These are phyloP conservation scores for Chlamydomonas incerta DNA, from an alignment of 139 green algal genomes.

Conservation along the genomic window DNA sequence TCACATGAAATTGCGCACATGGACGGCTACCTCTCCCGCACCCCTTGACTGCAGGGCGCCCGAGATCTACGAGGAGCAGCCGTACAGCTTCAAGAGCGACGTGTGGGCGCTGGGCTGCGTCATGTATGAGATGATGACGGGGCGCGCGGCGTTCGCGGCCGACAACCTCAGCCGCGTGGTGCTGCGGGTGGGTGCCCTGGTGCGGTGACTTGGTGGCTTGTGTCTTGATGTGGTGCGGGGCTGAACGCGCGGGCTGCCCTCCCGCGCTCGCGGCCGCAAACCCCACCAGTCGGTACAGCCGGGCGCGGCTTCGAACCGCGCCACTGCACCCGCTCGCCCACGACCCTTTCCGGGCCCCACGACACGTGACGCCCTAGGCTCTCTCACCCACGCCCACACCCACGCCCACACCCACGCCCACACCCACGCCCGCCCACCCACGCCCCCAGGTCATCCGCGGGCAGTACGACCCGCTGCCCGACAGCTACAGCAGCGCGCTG, in stretches of 20 bases:
- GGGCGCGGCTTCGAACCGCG: too few species aligned
- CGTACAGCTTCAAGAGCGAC: conserved; percentile 61
- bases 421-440: background rate
- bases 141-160: conserved; percentile 53
- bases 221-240: too few species aligned
- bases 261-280: too few species aligned
- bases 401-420: too few species aligned
- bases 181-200: conserved; percentile 48
- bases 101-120: conserved; percentile 69
- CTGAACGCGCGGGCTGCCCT: too few species aligned
- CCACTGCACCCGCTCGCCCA: too few species aligned
- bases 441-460: conserved; percentile 47
- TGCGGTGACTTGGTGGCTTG: too few species aligned
- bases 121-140: conserved; percentile 65
- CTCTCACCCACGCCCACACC: too few species aligned
- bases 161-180: conserved; percentile 58
- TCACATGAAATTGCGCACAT: too few species aligned
- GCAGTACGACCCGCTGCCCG: conserved; percentile 55
- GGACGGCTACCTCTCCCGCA: background rate
- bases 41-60: conserved; percentile 41
- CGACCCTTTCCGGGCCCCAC: too few species aligned
- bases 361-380: too few species aligned
- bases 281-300: too few species aligned
- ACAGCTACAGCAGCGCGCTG: conserved; percentile 38
- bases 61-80: conserved; percentile 66